Evolutionary conservation across 2,329 filamentous ascomycete genomes (phyloP), one percentile per base, ranked within the genome.

Genomic region (Tothia fuscella): DNA sequence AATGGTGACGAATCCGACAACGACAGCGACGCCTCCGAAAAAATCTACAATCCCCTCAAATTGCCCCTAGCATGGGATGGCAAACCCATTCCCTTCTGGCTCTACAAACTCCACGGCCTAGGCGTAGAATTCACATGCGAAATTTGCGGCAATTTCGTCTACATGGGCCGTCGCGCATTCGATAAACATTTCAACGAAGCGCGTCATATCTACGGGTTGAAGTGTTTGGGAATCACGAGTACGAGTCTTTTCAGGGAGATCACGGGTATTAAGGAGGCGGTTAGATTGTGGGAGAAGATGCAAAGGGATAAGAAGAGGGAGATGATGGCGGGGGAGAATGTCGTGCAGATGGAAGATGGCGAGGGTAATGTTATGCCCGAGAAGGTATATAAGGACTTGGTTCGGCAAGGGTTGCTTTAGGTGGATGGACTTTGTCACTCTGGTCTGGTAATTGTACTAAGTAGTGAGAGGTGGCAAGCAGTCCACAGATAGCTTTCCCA

Each of bases 301-400:
- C 82, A 93, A 58, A 70, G 77, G 44, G 87, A 94, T 50, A 81
- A 83, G 62, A 86, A 83, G 70, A 80, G 77, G 60, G 77, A 78
- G 48, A 81, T 78, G 58, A 70, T 80, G 1, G 78, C 80, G 47
- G 81, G 82, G 33, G 86, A 89, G 29, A 85, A 82, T 46, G 76
- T 98, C 7, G 85, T 96, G 38, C 87, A 98, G 68, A 98, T 98
- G 91, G 91, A 98, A 68, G 91, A 98, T 60, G 83, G 78, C 0
- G 84, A 93, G 58, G 91, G 91, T 35, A 96, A 98, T 55, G 91
- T 98, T 44, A 98, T 98, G 91, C 91, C 93, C 0, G 87, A 95
- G 66, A 93, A 94, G 71, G 89, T 98, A 42, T 98, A 95, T 61
- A 80, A 88, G 50, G 91, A 98, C 71, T 64, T 96, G 62, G 82